Percentiles rank a stretch among this genome's conserved stretches.
phyloP scores from a whole-genome alignment of 495 filamentous ascomycete genomes.

The Rusavskia elegans region DNA sequence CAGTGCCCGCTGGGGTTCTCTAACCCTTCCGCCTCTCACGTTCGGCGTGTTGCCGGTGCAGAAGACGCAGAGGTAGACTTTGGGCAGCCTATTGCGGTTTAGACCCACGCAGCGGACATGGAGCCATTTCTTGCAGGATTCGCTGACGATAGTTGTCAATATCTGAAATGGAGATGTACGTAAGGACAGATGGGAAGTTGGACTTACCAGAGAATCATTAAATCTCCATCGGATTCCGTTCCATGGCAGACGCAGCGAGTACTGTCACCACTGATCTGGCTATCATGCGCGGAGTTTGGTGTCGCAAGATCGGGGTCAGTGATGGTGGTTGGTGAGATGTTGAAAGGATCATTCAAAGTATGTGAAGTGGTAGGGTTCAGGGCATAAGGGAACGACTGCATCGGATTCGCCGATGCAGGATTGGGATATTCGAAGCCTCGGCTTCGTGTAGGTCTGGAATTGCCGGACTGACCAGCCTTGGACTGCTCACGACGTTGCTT shows the following conservation, averaged over 20 bases:
- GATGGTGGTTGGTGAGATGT: slow-evolving; percentile 48
- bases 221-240: slow-evolving; percentile 44
- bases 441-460: not conserved
- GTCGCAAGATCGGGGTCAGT: slow-evolving; percentile 52
- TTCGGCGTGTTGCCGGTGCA: slow-evolving; percentile 58
- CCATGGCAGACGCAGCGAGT: slow-evolving; percentile 64
- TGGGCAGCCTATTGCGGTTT: slow-evolving; percentile 44
- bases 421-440: slow-evolving; percentile 7
- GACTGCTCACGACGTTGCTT: slow-evolving; percentile 45
- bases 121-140: slow-evolving; percentile 76
- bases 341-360: slow-evolving; percentile 11
- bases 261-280: slow-evolving; percentile 32
- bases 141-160: slow-evolving; percentile 28
- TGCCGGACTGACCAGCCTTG: slow-evolving; percentile 11
- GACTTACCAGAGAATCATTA: slow-evolving; percentile 73
- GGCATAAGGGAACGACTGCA: slow-evolving; percentile 24
- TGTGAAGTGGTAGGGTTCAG: not conserved
- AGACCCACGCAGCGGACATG: slow-evolving; percentile 67
- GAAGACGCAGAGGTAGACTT: slow-evolving; percentile 66
- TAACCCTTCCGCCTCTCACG: slow-evolving; percentile 46
- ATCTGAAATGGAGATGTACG: too few species aligned
- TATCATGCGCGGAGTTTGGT: slow-evolving; percentile 44
- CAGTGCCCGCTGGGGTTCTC: slow-evolving; percentile 29
- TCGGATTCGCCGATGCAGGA: slow-evolving; percentile 22
- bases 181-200: not conserved